Evolutionary conservation across 345 rosid species (phyloP).

Genomic region (Angophora floribunda): DNA sequence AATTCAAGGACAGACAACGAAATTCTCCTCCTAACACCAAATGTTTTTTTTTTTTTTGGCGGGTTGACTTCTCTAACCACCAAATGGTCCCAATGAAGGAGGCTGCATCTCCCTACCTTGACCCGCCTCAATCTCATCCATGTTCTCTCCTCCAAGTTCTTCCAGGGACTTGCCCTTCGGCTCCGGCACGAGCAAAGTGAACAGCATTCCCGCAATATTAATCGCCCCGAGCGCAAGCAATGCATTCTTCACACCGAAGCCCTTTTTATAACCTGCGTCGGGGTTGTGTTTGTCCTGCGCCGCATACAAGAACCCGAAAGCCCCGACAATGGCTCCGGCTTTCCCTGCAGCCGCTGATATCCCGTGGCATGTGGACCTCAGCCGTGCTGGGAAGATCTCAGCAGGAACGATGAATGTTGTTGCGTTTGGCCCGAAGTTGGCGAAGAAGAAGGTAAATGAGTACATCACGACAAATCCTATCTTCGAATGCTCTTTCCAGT

Average conservation of each 20-base stretch:
- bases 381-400: constrained; percentile 1
- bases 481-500: background rate
- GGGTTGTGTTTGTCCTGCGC: background rate
- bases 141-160: background rate
- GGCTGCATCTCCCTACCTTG: background rate
- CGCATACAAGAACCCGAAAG: constrained; percentile 5
- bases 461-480: constrained; percentile 1
- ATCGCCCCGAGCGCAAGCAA: background rate
- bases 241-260: background rate
- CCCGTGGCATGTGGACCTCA: constrained; percentile 8
- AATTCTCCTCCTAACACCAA: background rate
- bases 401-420: constrained; percentile 3
- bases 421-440: constrained; percentile 5
- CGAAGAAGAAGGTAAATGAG: constrained; percentile 1
- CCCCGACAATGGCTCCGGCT: constrained; percentile 4
- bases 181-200: constrained; percentile 5
- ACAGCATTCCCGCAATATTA: background rate
- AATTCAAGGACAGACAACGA: background rate
- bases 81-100: background rate
- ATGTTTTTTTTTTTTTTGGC: background rate
- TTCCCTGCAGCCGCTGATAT: background rate
- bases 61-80: background rate
- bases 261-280: background rate
- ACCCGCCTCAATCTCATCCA: background rate
- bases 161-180: constrained; percentile 2